Evolutionary conservation across 2,329 filamentous ascomycete species (phyloP), one percentile per base, ranked within the genome.

Genomic region (Talaromyces funiculosus): DNA sequence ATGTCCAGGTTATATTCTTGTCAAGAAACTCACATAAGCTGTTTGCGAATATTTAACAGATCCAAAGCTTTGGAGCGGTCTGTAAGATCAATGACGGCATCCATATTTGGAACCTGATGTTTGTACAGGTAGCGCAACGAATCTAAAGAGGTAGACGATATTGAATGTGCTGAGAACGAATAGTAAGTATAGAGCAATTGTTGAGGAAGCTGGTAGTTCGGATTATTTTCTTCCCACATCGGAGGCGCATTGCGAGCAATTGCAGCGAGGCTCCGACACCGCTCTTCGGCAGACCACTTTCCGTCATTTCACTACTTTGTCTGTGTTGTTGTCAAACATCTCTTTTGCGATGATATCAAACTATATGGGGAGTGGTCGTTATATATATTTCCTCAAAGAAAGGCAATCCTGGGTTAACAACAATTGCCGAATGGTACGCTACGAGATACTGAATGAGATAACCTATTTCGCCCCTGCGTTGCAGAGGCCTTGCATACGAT

Each of bases 21-120:
- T 31, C 20, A 24, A 16, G 18, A 5, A 10, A 57, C 85, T 77
- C 77, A 95, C 92, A 96, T 95, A 64, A 97, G 80, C 76, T 96
- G 91, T 77, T 91, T 96, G 64, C 94, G 90, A 73, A 97, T 99
- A 72, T 94, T 91, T 64, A 86, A 83, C 53, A 99, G 84, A 73
- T 97, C 92, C 69, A 99, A 81, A 16, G 93, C 92, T 79, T 90
- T 90, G 66, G 86, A 85, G 71, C 87, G 85, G 76, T 97, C 90
- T 40, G 87, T 90, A 63, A 96, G 85, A 74, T 97, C 92, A 70
- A 97, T 91, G 53, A 91, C 86, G 18, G 90, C 83, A 74, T 99
- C 94, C 94, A 99, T 99, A 58, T 64, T 76, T 35, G 2, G 6
- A 16, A 22, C 3, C 8, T 42, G n/a, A n/a, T 16, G 22, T n/a